Base-by-base conservation (phyloP, 2,329 filamentous ascomycete genomes). In the Fusarium euwallaceae region DNA sequence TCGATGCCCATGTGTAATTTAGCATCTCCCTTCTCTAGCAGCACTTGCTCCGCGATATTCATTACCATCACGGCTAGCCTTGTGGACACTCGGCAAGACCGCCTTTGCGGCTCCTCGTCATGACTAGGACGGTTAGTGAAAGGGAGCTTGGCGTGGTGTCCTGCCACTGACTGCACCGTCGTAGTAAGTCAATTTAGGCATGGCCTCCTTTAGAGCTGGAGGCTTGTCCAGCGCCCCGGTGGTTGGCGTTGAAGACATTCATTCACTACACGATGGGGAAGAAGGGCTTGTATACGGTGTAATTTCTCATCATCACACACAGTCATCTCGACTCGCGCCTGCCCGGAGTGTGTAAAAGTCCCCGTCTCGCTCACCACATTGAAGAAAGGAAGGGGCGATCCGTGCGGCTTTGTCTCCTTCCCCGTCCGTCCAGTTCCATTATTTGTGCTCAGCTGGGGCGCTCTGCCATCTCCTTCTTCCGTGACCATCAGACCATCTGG, bases 21-120 rank as follows among this genome's bases (percentile, higher is more conserved):
- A 62, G n/a, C 62, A 67, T 71, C 39, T 53, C 17, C 56, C 32
- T 36, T 32, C 37, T 34, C 48, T 43, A 61, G 36, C 65, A 70
- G 63, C 48, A 75, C 36, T 61, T 64, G 63, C 69, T 75, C 62
- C 65, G 62, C 34, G 69, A 75, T 75, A 48, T 58, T 73, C 63
- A 67, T 68, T 63, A 59, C 71, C 61, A 56, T 63, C 37, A 32
- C 39, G 32, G 20, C 61, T 75, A 66, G 62, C 61, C 66, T 75
- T 61, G 62, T 75, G 70, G 69, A 24, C 59, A 22, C 59, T 75
- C 63, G 72, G 66, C 60, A 75, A 70, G 48, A 32, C 72, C 72
- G 63, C 66, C 63, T 32, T 36, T 69, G 37, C 43, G 62, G 66
- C 45, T 73, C 62, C 60, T 68, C 43, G 34, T 69, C 72, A 59